phyloP scores from a whole-genome alignment of 352 stramenopile species.

The Globisporangium nagaii region DNA sequence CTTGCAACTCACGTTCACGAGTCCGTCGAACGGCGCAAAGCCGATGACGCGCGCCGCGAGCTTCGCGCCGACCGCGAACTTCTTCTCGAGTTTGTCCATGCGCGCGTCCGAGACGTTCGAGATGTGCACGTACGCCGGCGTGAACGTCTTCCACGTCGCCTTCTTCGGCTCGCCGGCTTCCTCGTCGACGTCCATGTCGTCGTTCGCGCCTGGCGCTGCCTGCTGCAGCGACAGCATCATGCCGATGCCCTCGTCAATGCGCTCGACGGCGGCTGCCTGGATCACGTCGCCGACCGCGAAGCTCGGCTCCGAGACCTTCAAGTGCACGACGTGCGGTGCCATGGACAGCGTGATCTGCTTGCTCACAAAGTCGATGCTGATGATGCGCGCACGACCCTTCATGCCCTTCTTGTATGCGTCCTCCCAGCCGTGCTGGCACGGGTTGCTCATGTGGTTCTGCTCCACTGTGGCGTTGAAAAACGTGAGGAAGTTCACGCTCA shows the following conservation, averaged over 20 bases:
- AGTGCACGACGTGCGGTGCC: constrained; percentile 83
- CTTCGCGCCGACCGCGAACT: constrained; percentile 55
- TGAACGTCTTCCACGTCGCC: constrained; percentile 74
- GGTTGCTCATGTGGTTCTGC: constrained; percentile 87
- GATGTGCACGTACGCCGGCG: constrained; percentile 85
- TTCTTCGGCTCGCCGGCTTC: constrained; percentile 29
- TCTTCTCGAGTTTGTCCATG: constrained; percentile 87
- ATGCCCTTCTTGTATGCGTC: constrained; percentile 74
- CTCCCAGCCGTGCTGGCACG: constrained; percentile 69
- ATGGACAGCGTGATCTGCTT: constrained; percentile 84
- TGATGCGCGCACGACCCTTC: constrained; percentile 82
- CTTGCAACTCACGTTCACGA: constrained; percentile 84
- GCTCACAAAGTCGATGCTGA: constrained; percentile 63
- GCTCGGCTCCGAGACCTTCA: constrained; percentile 48
- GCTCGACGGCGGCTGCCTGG: constrained; percentile 61
- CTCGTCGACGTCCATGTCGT: constrained; percentile 48
- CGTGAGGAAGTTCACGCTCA: constrained; percentile 85
- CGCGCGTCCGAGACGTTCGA: constrained; percentile 79
- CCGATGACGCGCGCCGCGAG: constrained; percentile 76
- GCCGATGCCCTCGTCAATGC: constrained; percentile 80
- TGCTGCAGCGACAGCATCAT: constrained; percentile 79
- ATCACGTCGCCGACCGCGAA: constrained; percentile 73
- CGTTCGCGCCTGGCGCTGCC: constrained; percentile 19
- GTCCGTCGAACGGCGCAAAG: constrained; percentile 79
- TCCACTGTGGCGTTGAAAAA: constrained; percentile 87